A percentile compares a stretch with the other conserved stretches of the same genome.
Conservation (phyloP, 345 rosid genomes). For the Populus simonii region DNA sequence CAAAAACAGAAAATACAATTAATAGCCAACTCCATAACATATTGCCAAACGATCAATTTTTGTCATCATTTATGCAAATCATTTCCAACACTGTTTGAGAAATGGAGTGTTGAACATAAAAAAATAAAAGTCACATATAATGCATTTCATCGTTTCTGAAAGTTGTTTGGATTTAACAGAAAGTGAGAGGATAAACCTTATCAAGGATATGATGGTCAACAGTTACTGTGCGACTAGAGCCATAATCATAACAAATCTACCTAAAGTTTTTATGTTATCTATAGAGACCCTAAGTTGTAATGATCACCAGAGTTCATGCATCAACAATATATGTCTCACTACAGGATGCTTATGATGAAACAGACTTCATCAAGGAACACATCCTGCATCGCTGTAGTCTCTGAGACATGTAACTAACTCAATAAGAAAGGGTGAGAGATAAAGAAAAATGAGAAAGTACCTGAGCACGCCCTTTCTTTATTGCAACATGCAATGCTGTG, state of each 20-base stretch:
- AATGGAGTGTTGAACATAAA: background rate
- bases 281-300: background rate
- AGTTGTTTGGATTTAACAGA: background rate
- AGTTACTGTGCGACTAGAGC: background rate
- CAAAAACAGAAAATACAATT: background rate
- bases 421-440: background rate
- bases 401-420: background rate
- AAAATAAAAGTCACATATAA: background rate
- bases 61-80: background rate
- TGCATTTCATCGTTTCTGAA: background rate
- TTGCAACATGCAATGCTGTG: slow-evolving; percentile 84
- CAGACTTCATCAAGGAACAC: background rate
- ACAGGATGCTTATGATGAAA: background rate
- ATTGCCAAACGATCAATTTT: background rate
- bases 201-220: background rate
- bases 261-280: background rate
- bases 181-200: background rate
- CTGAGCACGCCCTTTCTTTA: slow-evolving; percentile 77
- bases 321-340: background rate
- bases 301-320: background rate
- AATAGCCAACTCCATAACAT: background rate
- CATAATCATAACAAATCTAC: background rate
- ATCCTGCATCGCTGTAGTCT: background rate
- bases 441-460: slow-evolving; percentile 33
- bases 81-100: background rate